Percentiles rank a stretch among this genome's conserved stretches.
Evolutionary conservation across 805 yeast species (phyloP).

Genomic region (Spathaspora boniae): DNA sequence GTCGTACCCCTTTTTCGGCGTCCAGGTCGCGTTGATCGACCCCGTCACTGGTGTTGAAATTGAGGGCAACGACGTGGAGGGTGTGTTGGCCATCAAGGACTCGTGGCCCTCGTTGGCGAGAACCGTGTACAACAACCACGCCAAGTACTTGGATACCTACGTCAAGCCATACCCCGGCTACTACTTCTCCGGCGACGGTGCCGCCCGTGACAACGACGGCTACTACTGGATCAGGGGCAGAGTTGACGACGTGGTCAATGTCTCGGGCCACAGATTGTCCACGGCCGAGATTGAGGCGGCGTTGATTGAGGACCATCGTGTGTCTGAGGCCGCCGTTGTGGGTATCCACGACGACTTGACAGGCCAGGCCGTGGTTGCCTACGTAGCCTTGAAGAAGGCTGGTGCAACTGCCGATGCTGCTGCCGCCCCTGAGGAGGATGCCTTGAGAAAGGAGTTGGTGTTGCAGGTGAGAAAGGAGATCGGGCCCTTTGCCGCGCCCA

Average conservation of each 20-base stretch:
- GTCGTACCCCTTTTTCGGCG: conserved; percentile 80
- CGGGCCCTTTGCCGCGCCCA: conserved; percentile 87
- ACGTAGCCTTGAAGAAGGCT: conserved; percentile 65
- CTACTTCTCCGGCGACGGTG: conserved; percentile 89
- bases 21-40: conserved; percentile 68
- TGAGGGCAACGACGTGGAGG: conserved; percentile 69
- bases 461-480: conserved; percentile 73
- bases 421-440: conserved; percentile 48
- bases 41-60: conserved; percentile 72
- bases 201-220: conserved; percentile 81
- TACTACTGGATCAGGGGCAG: conserved; percentile 84
- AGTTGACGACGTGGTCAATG: conserved; percentile 87
- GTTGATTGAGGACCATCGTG: conserved; percentile 63
- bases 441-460: conserved; percentile 59
- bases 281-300: conserved; percentile 89
- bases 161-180: conserved; percentile 76
- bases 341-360: conserved; percentile 82
- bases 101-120: conserved; percentile 89
- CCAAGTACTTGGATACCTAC: conserved; percentile 76
- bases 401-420: conserved; percentile 24
- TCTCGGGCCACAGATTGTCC: conserved; percentile 82
- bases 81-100: conserved; percentile 67
- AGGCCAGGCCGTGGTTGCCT: conserved; percentile 84
- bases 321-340: conserved; percentile 79
- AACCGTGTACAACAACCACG: conserved; percentile 74